phyloP scores from a whole-genome alignment of 106 monocot genomes.

The Triglochin maritima region DNA sequence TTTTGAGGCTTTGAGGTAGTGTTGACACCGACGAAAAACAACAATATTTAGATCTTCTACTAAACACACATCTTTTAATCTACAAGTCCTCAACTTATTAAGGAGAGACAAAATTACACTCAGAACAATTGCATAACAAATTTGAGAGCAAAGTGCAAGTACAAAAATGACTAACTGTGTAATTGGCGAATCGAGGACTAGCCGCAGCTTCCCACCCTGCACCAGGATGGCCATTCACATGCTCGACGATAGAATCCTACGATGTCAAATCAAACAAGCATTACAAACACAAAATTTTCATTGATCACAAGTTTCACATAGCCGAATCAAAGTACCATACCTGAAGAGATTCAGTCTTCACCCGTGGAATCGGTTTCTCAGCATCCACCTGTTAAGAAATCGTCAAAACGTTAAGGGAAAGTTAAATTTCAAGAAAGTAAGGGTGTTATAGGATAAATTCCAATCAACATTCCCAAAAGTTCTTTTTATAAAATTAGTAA shows the following conservation, averaged over 20 bases:
- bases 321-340: not conserved
- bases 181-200: slow-evolving; percentile 4
- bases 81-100: too few relatives aligned
- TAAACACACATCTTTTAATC: too few relatives aligned
- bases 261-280: not conserved
- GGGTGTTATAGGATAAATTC: not conserved
- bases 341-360: not conserved
- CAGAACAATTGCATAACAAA: not conserved
- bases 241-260: slow-evolving; percentile 4
- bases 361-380: slow-evolving; percentile 1
- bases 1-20: not conserved
- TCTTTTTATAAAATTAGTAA: too few relatives aligned
- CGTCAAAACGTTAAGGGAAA: not conserved
- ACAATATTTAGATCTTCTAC: not conserved
- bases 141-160: not conserved
- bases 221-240: not conserved
- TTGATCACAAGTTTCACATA: not conserved
- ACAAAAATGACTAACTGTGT: not conserved
- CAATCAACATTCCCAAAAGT: not conserved
- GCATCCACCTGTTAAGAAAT: not conserved
- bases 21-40: not conserved
- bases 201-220: slow-evolving; percentile 6
- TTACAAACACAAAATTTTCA: not conserved
- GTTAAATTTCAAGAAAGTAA: not conserved
- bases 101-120: too few relatives aligned